Conservation (phyloP, 169 alveolate genomes). For the Hepatocystis sp. region DNA sequence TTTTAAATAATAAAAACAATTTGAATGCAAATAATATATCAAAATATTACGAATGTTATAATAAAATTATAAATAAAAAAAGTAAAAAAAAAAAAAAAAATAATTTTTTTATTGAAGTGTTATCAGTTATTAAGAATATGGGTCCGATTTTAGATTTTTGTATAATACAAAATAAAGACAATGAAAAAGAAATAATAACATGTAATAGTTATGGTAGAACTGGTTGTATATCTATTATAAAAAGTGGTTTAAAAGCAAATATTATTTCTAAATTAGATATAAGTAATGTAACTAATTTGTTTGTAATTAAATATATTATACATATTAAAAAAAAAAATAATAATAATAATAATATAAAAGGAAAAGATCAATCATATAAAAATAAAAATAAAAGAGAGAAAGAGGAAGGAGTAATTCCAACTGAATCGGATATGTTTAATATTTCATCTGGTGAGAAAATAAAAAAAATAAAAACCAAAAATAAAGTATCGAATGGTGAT, state of each 20-base stretch:
- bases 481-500: background rate
- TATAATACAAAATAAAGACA: conserved; percentile 26
- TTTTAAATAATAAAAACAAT: too few relatives aligned
- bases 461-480: too few relatives aligned
- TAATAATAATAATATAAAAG: background rate
- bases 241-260: conserved; percentile 48
- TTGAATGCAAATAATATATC: too few relatives aligned
- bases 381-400: background rate
- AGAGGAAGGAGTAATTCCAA: background rate
- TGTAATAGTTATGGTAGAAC: conserved; percentile 74
- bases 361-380: background rate
- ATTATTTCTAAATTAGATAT: conserved; percentile 29
- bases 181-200: conserved; percentile 50
- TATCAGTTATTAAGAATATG: conserved; percentile 59
- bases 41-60: background rate
- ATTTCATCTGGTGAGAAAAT: background rate
- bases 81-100: conserved; percentile 32
- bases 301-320: conserved; percentile 60
- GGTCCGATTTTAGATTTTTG: conserved; percentile 75
- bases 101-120: conserved; percentile 59
- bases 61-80: background rate
- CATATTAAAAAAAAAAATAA: conserved; percentile 24
- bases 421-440: background rate
- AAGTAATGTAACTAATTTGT: conserved; percentile 26
- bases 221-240: conserved; percentile 68